Conservation (phyloP, 2,329 filamentous ascomycete species). For the Calonectria multiphialidica region DNA sequence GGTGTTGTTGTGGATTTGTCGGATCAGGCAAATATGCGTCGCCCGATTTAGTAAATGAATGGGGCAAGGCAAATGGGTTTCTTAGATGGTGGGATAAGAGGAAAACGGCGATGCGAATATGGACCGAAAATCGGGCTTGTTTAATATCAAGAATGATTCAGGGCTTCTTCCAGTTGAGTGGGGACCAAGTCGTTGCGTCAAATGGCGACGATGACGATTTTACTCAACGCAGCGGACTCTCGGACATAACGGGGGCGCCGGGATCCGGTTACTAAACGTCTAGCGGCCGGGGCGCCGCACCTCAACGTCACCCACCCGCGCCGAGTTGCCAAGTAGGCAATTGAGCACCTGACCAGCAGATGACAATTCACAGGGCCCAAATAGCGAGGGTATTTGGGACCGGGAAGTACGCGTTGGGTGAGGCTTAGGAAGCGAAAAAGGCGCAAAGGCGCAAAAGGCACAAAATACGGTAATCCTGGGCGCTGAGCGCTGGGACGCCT, state of each 20-base stretch:
- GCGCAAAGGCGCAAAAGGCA: too few relatives aligned
- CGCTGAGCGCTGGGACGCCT: neutral
- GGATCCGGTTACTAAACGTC: neutral
- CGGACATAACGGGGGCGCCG: constrained; percentile 23
- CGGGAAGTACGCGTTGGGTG: neutral
- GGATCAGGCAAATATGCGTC: neutral
- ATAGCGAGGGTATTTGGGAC: neutral
- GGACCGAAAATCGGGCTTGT: neutral
- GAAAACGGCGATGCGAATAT: constrained; percentile 14
- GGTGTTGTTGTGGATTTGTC: neutral
- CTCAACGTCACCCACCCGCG: constrained; percentile 7
- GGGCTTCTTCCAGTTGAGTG: neutral
- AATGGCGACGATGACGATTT: constrained; percentile 20
- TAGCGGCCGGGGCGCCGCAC: neutral
- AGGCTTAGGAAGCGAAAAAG: constrained; percentile 12
- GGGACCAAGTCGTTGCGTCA: neutral
- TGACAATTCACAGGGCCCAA: neutral
- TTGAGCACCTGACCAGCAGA: neutral
- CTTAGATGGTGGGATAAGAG: neutral
- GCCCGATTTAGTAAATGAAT: neutral
- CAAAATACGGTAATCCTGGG: neutral
- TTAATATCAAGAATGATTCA: neutral
- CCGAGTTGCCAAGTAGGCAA: constrained; percentile 2
- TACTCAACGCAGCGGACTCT: constrained; percentile 11
- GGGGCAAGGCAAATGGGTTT: too few relatives aligned